Conservation (phyloP, 257 asterid species). For the Cruciata laevipes region DNA sequence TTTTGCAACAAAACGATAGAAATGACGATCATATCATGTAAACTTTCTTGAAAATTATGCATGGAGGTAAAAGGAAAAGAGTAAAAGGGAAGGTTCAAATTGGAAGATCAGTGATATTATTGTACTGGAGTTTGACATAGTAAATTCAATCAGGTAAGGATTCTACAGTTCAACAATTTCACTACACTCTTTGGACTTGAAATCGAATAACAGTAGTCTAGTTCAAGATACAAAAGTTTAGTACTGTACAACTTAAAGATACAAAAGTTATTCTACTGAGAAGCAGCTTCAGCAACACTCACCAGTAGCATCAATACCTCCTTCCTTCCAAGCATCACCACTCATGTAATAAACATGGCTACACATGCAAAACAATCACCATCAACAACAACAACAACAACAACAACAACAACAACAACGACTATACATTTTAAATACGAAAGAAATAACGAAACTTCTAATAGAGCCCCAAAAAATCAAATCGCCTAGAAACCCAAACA, state of each 20-base stretch:
- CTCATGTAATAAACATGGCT: slow-evolving; percentile 99
- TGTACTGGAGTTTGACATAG: neutral
- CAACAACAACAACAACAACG: no score
- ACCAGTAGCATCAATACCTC: slow-evolving; percentile 99
- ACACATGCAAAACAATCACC: slow-evolving; percentile 29
- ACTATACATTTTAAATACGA: no score
- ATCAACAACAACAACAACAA: slow-evolving; percentile 4
- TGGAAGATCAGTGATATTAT: neutral
- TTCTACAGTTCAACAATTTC: neutral
- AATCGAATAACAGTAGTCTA: no score
- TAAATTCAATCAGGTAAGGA: neutral
- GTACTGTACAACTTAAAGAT: neutral
- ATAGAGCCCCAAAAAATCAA: neutral
- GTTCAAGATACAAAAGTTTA: no score
- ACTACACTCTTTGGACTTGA: neutral
- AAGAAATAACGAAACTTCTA: neutral
- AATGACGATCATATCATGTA: neutral
- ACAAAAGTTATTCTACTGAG: neutral
- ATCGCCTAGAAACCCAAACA: neutral
- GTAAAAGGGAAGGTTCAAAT: neutral
- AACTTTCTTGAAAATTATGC: neutral
- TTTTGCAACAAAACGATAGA: neutral
- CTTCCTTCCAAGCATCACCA: slow-evolving; percentile 99
- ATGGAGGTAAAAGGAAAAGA: neutral
- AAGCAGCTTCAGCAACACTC: slow-evolving; percentile 24